Evolutionary conservation across 2,329 filamentous ascomycete genomes (phyloP), one percentile per base, ranked within the genome.

Genomic region (Claviceps monticola): DNA sequence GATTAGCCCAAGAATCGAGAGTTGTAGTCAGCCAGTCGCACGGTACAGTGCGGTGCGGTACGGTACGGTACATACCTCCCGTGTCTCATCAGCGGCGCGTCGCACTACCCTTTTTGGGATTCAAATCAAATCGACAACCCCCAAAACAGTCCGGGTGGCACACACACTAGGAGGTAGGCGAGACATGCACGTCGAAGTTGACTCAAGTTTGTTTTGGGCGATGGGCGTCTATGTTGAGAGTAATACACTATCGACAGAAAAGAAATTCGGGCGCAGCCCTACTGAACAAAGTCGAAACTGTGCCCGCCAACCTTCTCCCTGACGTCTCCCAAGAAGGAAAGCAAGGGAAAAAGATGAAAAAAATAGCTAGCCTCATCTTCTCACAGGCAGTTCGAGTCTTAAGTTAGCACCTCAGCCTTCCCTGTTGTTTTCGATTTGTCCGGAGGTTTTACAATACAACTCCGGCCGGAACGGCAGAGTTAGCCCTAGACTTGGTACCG

Each of bases 381-480:
- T 44, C 42, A 11, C n/a, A 29, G 5, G 9, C 17, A 50, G 11
- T 19, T 23, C 6, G 2, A 16, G 16, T 17, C 9, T 11, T 16
- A 4, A 21, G 8, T 29, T 44, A 23, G 42, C 19, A 16, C 21
- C 14, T 5, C 42, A 16, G 13, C 19, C 42, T 8, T 44, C 11
- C 13, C 8, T 11, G 9, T 29, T 29, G 29, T 23, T 43, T 9
- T 4, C 4, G 8, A 8, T 26, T 43, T 13, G 11, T 21, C 13
- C 4, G 3, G 13, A 6, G n/a, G 2, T 5, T 17, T 34, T 67
- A 51, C 9, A 43, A 9, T 5, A 5, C n/a, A 3, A 51, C 45
- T 3, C 21, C 46, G 9, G 16, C 13, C 29, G 51, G 51, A 9
- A 49, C 29, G 5, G 19, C 46, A 4, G 2, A 1, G 13, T 46